Percentiles rank a stretch among this genome's conserved stretches.
phyloP scores from a whole-genome alignment of 805 yeast genomes.

The Komagataella phaffii region DNA sequence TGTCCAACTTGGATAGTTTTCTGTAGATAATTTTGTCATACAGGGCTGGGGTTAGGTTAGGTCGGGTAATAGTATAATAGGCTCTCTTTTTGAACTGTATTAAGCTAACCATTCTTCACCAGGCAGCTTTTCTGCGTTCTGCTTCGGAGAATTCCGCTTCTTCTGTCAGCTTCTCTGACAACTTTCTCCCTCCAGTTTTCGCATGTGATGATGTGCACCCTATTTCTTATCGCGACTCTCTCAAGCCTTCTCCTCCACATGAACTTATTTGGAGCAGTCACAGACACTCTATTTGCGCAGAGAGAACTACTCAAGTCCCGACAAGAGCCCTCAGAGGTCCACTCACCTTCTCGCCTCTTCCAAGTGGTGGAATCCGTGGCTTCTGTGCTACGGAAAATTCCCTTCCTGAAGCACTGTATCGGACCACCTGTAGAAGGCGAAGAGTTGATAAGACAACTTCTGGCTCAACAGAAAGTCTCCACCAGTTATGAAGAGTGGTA shows the following conservation, averaged over 20 bases:
- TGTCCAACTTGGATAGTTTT: neutral
- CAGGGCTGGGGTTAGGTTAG: neutral
- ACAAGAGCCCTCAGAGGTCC: neutral
- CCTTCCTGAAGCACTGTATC: conserved; percentile 19
- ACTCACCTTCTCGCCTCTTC: neutral
- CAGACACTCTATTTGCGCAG: neutral
- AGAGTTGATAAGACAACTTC: conserved; percentile 20
- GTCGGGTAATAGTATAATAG: neutral
- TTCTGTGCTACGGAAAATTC: conserved; percentile 18
- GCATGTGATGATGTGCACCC: neutral
- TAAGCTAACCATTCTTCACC: too few species aligned
- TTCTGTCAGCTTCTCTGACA: neutral
- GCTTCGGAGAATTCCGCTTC: neutral
- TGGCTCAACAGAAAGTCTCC: conserved; percentile 32
- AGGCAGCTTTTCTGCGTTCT: too few species aligned
- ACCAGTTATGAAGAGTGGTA: conserved; percentile 50
- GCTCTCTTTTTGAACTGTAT: neutral
- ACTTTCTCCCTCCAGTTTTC: too few species aligned
- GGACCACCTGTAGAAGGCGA: conserved; percentile 24
- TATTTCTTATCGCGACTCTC: neutral
- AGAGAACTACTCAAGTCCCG: neutral
- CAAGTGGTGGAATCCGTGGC: conserved; percentile 18
- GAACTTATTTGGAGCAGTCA: neutral
- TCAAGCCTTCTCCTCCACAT: neutral
- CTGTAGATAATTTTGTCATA: neutral